These are phyloP conservation scores for Verbascum thapsus DNA, from an alignment of 257 asterid species.

Conservation along the genomic window DNA sequence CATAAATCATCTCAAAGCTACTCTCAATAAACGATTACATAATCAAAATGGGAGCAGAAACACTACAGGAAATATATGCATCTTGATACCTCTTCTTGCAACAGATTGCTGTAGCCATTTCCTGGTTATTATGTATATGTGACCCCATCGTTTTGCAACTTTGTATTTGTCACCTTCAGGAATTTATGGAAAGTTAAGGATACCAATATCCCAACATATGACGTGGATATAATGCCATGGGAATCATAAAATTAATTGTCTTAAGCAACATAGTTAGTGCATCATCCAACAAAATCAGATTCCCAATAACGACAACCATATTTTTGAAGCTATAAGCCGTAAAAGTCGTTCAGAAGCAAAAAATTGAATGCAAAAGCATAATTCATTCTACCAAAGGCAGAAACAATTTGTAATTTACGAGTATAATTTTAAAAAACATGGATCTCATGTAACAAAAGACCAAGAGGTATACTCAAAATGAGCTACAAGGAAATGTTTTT, in stretches of 20 bases:
- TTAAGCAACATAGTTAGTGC: constrained; percentile 23
- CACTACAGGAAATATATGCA: constrained; percentile 32
- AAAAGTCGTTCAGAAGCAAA: constrained; percentile 14
- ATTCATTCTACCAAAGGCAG: constrained; percentile 11
- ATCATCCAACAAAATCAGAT: constrained; percentile 11
- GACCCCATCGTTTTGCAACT: constrained; percentile 92
- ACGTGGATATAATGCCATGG: constrained; percentile 22
- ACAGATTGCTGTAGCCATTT: constrained; percentile 91
- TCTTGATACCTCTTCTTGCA: constrained; percentile 77
- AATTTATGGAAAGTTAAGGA: constrained; percentile 72
- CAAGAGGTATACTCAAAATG: constrained; percentile 11
- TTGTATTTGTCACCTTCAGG: constrained; percentile 92
- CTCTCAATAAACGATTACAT: constrained; percentile 24
- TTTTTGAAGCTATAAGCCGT: background rate
- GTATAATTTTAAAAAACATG: background rate
- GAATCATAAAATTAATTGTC: constrained; percentile 15
- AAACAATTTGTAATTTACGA: constrained; percentile 20
- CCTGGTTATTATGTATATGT: constrained; percentile 55
- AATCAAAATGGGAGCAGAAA: constrained; percentile 26
- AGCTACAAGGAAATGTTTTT: constrained; percentile 8
- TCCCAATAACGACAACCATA: background rate
- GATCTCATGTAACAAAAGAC: constrained; percentile 26
- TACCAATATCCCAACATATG: constrained; percentile 24
- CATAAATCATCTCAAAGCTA: constrained; percentile 33
- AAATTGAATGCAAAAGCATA: constrained; percentile 22